Percentiles rank a stretch among this genome's conserved stretches.
Conservation (phyloP, 768 basidiomycete genomes). For the Rickenella mellea region DNA sequence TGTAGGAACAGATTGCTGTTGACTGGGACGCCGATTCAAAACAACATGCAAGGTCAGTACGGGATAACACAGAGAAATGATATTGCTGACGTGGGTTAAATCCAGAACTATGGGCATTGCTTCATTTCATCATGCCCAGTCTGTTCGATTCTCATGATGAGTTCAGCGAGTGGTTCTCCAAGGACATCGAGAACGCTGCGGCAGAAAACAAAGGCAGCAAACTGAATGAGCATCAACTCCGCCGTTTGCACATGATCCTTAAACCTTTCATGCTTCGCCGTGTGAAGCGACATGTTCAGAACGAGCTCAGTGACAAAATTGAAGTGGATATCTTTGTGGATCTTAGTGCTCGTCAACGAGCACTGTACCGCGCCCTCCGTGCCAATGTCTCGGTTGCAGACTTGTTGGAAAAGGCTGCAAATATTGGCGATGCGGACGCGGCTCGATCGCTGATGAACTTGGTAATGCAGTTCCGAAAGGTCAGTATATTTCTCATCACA, state of each 20-base stretch:
- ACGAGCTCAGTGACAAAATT: conserved; percentile 99
- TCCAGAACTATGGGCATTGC: conserved; percentile 90
- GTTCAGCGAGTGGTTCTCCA: conserved; percentile 99
- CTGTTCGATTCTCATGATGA: conserved; percentile 98
- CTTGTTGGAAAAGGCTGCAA: conserved; percentile 85
- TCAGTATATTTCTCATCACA: conserved; percentile 17
- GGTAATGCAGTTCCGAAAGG: conserved; percentile 99
- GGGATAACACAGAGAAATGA: neutral
- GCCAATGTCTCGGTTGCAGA: conserved; percentile 94
- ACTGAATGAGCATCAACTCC: conserved; percentile 90
- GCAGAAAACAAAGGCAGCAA: conserved; percentile 85
- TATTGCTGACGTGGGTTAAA: conserved; percentile 5
- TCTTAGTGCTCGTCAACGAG: conserved; percentile 84
- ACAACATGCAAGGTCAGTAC: conserved; percentile 90
- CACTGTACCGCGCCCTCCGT: conserved; percentile 80
- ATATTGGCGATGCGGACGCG: conserved; percentile 83
- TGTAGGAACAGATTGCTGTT: conserved; percentile 91
- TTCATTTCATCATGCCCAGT: conserved; percentile 99
- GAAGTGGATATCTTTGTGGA: conserved; percentile 94
- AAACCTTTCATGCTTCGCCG: conserved; percentile 99
- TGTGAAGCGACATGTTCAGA: conserved; percentile 98
- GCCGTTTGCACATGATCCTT: conserved; percentile 94
- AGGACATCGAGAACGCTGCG: conserved; percentile 89
- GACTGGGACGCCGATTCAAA: conserved; percentile 98
- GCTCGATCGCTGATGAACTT: conserved; percentile 96